These are phyloP conservation scores for Funneliformis caledonium DNA, from an alignment of 371 early-diverging fungal species.

Conservation along the genomic window DNA sequence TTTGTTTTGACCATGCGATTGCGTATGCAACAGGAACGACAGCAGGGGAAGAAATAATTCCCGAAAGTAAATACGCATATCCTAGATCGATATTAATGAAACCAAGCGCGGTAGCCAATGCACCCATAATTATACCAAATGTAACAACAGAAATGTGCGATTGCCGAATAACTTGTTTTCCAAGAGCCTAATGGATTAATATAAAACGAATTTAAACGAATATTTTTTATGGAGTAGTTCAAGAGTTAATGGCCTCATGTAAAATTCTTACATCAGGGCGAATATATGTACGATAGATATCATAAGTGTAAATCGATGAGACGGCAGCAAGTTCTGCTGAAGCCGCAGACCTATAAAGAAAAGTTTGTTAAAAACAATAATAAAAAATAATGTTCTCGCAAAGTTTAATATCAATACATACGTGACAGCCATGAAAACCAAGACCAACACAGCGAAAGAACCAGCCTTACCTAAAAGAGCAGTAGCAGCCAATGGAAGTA, in stretches of 20 bases:
- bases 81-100: conserved; percentile 68
- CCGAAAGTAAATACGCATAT: conserved; percentile 70
- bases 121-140: conserved; percentile 73
- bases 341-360: conserved; percentile 51
- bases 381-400: no score
- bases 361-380: background rate
- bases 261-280: conserved; percentile 47
- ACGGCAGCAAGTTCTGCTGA: conserved; percentile 76
- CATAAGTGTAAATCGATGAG: conserved; percentile 70
- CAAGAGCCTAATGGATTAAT: conserved; percentile 49
- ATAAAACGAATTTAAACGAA: background rate
- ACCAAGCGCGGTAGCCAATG: conserved; percentile 61
- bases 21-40: conserved; percentile 68
- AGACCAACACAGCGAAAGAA: conserved; percentile 62
- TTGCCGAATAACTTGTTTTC: conserved; percentile 60
- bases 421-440: conserved; percentile 77
- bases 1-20: conserved; percentile 70
- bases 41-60: conserved; percentile 67
- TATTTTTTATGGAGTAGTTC: background rate
- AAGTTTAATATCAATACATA: conserved; percentile 11
- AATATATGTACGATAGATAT: conserved; percentile 70
- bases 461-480: conserved; percentile 66
- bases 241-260: no score
- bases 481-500: conserved; percentile 67
- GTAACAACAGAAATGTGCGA: conserved; percentile 60